Evolutionary conservation across 768 basidiomycete species (phyloP).

Genomic region (Coprinopsis marcescibilis): DNA sequence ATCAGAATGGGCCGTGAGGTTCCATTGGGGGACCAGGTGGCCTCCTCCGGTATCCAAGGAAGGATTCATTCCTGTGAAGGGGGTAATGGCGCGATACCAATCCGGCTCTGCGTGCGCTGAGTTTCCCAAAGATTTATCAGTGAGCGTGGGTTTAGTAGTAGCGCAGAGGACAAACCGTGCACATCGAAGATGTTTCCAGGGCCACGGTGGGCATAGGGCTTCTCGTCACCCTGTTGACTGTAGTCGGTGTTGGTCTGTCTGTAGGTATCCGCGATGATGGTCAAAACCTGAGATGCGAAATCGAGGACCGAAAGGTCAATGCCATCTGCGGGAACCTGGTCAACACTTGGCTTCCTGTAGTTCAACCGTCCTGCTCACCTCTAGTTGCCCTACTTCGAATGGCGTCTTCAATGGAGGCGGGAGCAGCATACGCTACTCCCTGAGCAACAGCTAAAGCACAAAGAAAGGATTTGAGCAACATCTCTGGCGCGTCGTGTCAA

Average conservation of each 20-base stretch:
- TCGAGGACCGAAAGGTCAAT: constrained; percentile 10
- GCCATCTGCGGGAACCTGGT: constrained; percentile 5
- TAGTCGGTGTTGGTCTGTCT: background rate
- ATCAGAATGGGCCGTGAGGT: constrained; percentile 19
- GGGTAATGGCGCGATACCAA: constrained; percentile 27
- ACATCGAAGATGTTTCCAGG: constrained; percentile 10
- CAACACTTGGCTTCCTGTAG: too few species aligned
- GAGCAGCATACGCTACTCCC: background rate
- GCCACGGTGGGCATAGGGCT: background rate
- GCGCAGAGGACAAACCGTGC: background rate
- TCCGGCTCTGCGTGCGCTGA: constrained; percentile 7
- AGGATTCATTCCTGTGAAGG: constrained; percentile 23
- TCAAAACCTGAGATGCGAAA: background rate
- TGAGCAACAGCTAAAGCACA: background rate
- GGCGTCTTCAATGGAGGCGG: constrained; percentile 7
- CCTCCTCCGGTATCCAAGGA: constrained; percentile 10
- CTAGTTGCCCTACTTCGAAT: background rate
- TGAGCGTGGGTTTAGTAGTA: background rate
- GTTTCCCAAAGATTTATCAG: background rate
- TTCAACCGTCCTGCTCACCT: background rate
- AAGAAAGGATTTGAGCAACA: background rate
- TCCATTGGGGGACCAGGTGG: constrained; percentile 20
- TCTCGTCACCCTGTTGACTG: background rate
- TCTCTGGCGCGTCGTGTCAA: too few species aligned
- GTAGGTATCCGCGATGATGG: constrained; percentile 6